Evolutionary conservation across 1,139 yeast species (phyloP).

Genomic region (Suzukiozyma palmioleophila): DNA sequence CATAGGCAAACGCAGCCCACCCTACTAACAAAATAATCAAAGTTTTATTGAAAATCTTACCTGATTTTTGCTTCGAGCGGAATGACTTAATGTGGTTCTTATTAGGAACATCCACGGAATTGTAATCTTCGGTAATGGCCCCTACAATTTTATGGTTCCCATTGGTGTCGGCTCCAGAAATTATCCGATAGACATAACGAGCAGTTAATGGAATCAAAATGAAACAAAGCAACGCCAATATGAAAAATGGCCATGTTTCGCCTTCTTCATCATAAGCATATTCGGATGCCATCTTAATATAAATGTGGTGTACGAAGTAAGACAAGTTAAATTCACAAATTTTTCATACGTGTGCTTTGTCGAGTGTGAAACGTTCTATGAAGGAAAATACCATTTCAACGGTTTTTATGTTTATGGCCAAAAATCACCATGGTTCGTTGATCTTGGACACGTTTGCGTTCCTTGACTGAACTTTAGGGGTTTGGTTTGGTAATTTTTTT

Average conservation of each 20-base stretch:
- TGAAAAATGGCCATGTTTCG: constrained; percentile 95
- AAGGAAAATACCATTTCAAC: not conserved
- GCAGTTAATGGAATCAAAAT: constrained; percentile 70
- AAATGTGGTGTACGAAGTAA: not conserved
- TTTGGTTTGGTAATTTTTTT: too few species aligned
- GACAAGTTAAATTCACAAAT: not conserved
- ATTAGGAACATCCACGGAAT: constrained; percentile 38
- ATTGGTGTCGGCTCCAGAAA: constrained; percentile 19
- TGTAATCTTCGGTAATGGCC: constrained; percentile 25
- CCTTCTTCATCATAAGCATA: constrained; percentile 86
- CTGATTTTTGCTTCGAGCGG: constrained; percentile 33
- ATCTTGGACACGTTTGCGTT: too few species aligned
- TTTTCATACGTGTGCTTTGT: constrained; percentile 5
- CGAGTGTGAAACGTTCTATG: not conserved
- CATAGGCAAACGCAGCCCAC: constrained; percentile 57
- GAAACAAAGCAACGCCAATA: constrained; percentile 60
- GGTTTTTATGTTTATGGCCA: too few species aligned
- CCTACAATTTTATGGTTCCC: constrained; percentile 27
- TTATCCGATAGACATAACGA: constrained; percentile 32
- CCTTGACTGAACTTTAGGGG: too few species aligned
- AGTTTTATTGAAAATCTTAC: constrained; percentile 42
- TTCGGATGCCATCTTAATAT: constrained; percentile 29
- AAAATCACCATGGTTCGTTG: too few species aligned
- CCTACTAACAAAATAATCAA: constrained; percentile 52
- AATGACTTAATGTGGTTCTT: constrained; percentile 37